Base-by-base conservation (phyloP, 2,329 filamentous ascomycete genomes). In the Ascochyta clinopodiicola region DNA sequence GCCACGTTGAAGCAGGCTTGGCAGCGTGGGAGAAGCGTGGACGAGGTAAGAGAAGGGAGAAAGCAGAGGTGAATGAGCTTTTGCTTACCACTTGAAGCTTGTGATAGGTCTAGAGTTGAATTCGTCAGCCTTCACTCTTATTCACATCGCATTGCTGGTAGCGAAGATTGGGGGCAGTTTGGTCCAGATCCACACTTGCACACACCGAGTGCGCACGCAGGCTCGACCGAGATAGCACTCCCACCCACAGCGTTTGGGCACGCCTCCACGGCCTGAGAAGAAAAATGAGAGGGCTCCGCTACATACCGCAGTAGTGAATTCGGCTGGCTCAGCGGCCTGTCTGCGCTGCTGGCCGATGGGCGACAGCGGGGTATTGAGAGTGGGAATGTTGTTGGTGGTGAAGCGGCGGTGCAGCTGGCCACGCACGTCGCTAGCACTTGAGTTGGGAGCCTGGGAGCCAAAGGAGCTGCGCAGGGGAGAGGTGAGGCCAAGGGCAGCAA, bases 331-430 rank as follows among this genome's bases (percentile, higher is more conserved):
- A 42, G 82, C 79, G 47, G 81, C 75, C 70, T 82, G 82, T 56
- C 78, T 75, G 48, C 82, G 74, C 67, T 83, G 80, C 72, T 85
- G 82, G 42, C 82, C 84, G 70, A 82, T 81, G 55, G 83, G 79
- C 46, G 80, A 82, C 72, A 93, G 79, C 59, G 85, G 84, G 73
- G 89, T 91, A 76, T 90, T 89, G 78, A 94, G 57, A 81, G 83
- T 92, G 84, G 78, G 91, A 84, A 79, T 91, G 88, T 79, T 96
- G 69, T 81, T 96, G 54, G 93, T 95, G 61, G 94, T 98, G 79
- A 98, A 98, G 73, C 94, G 89, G 71, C 94, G 88, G 77, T 93
- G 91, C 74, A 98, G 82, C 67, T 87, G 88, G 61, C 86, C 86
- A 77, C 93, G 88, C 63, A 85, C 84, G 72, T 96, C 91, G 75